Evolutionary conservation across 768 basidiomycete genomes (phyloP).

Genomic region (Lactarius akahatsu): DNA sequence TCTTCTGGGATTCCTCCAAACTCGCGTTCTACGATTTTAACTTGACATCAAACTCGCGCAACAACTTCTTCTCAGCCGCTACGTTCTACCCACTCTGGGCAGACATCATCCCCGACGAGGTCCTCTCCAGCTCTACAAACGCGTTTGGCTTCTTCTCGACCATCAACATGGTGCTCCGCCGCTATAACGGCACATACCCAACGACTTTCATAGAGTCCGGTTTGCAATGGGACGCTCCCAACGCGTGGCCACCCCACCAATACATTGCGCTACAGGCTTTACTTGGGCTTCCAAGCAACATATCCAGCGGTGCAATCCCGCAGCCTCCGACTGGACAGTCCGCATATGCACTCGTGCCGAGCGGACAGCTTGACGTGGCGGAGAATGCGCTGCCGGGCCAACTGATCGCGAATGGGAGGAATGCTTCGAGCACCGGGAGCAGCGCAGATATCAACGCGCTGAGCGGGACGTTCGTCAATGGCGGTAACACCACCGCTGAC

Average conservation of each 20-base stretch:
- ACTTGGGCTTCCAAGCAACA: constrained; percentile 65
- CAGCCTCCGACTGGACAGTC: constrained; percentile 50
- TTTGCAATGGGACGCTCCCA: constrained; percentile 89
- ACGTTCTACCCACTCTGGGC: constrained; percentile 87
- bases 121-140: constrained; percentile 53
- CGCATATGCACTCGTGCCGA: constrained; percentile 66
- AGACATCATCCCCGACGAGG: constrained; percentile 74
- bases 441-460: constrained; percentile 60
- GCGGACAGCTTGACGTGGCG: constrained; percentile 77
- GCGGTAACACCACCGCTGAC: constrained; percentile 56
- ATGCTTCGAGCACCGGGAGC: constrained; percentile 52
- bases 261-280: constrained; percentile 80
- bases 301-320: constrained; percentile 60
- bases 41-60: constrained; percentile 62
- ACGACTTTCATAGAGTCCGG: constrained; percentile 76
- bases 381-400: constrained; percentile 74
- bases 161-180: constrained; percentile 73
- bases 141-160: constrained; percentile 74
- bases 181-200: constrained; percentile 87
- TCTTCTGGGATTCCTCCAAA: constrained; percentile 79
- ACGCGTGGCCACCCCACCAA: constrained; percentile 85
- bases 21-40: constrained; percentile 94
- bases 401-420: constrained; percentile 44
- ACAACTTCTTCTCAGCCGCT: constrained; percentile 66
- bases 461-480: constrained; percentile 60